Percentiles rank a stretch among this genome's conserved stretches.
phyloP scores from a whole-genome alignment of 148 eudicot genomes.

The Arctostaphylos glauca region DNA sequence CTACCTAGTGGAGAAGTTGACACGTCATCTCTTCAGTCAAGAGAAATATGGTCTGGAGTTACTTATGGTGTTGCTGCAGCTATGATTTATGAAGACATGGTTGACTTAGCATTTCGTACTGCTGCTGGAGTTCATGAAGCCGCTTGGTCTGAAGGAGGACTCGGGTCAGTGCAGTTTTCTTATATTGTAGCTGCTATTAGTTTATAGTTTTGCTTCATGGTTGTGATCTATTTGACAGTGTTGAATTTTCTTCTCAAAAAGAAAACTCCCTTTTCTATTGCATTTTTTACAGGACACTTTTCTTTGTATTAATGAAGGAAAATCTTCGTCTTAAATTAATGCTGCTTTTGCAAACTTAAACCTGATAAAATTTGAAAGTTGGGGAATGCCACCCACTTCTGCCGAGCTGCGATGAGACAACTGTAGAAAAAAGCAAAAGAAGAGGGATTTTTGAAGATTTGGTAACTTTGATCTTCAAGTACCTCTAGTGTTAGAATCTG shows the following conservation, averaged over 20 bases:
- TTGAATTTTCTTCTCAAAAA: neutral
- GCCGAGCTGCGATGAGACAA: neutral
- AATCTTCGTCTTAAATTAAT: neutral
- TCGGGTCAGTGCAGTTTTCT: slow-evolving; percentile 45
- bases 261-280: neutral
- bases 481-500: neutral
- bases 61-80: slow-evolving; percentile 67
- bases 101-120: slow-evolving; percentile 58
- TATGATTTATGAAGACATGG: slow-evolving; percentile 67
- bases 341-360: neutral
- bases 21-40: slow-evolving; percentile 24
- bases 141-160: slow-evolving; percentile 58
- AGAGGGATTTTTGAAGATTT: neutral
- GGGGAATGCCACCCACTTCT: neutral
- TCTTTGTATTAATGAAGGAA: neutral
- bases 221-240: neutral
- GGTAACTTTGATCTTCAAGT: neutral
- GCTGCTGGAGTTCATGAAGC: slow-evolving; percentile 58
- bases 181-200: neutral
- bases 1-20: slow-evolving; percentile 27
- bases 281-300: neutral
- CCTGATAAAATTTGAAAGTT: neutral
- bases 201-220: neutral
- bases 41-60: slow-evolving; percentile 69
- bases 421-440: neutral